Base-by-base conservation (phyloP, 1,139 yeast genomes). In the Kazachstania sp. region DNA sequence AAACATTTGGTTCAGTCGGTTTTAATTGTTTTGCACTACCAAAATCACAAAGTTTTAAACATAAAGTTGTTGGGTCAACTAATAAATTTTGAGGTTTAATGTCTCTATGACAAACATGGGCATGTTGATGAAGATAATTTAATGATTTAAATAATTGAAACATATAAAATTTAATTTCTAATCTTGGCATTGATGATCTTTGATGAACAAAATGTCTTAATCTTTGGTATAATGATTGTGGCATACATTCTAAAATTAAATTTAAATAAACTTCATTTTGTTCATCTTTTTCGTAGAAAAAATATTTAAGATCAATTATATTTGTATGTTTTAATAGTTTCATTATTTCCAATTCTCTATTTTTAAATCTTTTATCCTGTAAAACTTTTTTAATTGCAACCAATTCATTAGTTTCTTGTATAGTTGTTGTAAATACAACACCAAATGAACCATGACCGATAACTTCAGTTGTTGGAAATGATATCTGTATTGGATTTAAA, bases 361-460 rank as follows among this genome's bases (percentile, higher is more conserved):
- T 92, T 70, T 94, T 94, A 75, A 90, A 94, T 46, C 98, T 73
- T 65, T 84, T 86, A 68, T 92, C 99, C 66, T 94, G 98, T 32
- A 92, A 73, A 11, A 92, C 98, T 54, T 95, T 77, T 68, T 92
- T 92, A 66, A 94, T 87, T 49, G 98, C 99, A 26, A 94, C 95
- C 35, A 74, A 69, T 60, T 83, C 86, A 51, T 85, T 81, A 35
- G 85, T 74, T 26, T 95, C 92, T 54, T 79, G 67, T 41, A 92
- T 74, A 51, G 79, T 82, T 9, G 96, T 87, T 60, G 87, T 95
- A 64, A 87, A 88, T 29, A 92, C 98, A 32, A 88, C 92, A 4
- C 98, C 98, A 71, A 92, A 92, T 19, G 97, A 88, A 15, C 98
- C 98, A 67, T 87, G 95, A 16, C 98, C 98, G 45, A 90, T 95